Conservation (phyloP, 352 stramenopile genomes). For the Pythium chondricola region DNA sequence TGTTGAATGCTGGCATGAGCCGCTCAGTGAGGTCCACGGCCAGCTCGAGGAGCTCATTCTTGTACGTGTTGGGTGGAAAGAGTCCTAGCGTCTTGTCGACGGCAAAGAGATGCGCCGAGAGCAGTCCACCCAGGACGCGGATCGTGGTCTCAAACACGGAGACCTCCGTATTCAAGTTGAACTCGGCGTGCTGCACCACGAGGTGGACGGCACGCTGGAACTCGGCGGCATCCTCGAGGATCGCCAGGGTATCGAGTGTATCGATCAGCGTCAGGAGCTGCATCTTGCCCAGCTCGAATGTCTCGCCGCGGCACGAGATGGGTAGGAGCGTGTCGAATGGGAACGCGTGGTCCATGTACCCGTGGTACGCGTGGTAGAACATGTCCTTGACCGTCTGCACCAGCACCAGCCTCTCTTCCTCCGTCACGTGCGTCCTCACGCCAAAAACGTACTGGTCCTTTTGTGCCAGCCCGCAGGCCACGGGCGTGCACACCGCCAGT, state of each 20-base stretch:
- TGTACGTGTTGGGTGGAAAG: slow-evolving; percentile 75
- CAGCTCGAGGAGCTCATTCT: slow-evolving; percentile 89
- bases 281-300: slow-evolving; percentile 75
- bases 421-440: slow-evolving; percentile 35
- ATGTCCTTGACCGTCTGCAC: slow-evolving; percentile 73
- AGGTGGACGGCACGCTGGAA: slow-evolving; percentile 70
- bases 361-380: slow-evolving; percentile 88
- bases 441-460: slow-evolving; percentile 61
- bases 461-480: slow-evolving; percentile 66
- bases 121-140: slow-evolving; percentile 83
- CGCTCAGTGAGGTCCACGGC: slow-evolving; percentile 94
- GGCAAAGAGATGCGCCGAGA: slow-evolving; percentile 87
- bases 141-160: slow-evolving; percentile 94
- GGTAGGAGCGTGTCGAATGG: slow-evolving; percentile 75
- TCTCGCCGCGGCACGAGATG: slow-evolving; percentile 57
- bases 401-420: slow-evolving; percentile 50
- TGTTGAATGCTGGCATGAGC: slow-evolving; percentile 95
- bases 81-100: slow-evolving; percentile 45
- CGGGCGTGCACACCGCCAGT: slow-evolving; percentile 64
- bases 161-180: slow-evolving; percentile 86
- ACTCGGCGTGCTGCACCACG: slow-evolving; percentile 50
- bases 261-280: slow-evolving; percentile 89
- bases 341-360: slow-evolving; percentile 80
- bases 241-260: slow-evolving; percentile 84
- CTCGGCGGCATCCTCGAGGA: slow-evolving; percentile 71